Evolutionary conservation across 805 yeast species (phyloP).

Genomic region (Lachancea sp.): DNA sequence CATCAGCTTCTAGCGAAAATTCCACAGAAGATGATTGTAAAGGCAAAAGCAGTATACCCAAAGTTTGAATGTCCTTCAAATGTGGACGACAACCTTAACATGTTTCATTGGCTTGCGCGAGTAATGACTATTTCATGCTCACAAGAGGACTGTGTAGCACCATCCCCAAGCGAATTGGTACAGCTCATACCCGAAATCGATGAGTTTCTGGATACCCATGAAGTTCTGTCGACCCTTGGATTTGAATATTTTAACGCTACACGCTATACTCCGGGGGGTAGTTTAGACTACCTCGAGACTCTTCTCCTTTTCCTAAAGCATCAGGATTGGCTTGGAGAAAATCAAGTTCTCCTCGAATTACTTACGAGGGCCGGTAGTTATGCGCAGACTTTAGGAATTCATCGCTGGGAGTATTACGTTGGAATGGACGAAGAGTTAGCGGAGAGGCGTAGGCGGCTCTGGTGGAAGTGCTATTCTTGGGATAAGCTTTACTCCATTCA

Average conservation of each 20-base stretch:
- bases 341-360: conserved; percentile 7
- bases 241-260: conserved; percentile 8
- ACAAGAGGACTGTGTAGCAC: too few species aligned
- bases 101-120: conserved; percentile 10
- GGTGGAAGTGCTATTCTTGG: conserved; percentile 29
- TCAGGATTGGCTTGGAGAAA: conserved; percentile 25
- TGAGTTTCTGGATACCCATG: conserved; percentile 3
- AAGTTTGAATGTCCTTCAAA: neutral
- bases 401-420: conserved; percentile 33
- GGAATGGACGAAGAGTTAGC: conserved; percentile 29
- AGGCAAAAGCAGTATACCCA: conserved; percentile 1
- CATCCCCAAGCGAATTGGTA: too few species aligned
- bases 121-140: neutral
- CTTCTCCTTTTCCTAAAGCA: conserved; percentile 21
- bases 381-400: conserved; percentile 25
- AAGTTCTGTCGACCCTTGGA: conserved; percentile 7
- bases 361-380: conserved; percentile 16
- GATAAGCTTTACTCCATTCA: conserved; percentile 18
- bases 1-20: conserved; percentile 1
- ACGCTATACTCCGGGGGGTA: conserved; percentile 6
- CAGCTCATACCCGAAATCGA: neutral
- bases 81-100: neutral
- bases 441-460: conserved; percentile 24
- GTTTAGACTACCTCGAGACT: conserved; percentile 25
- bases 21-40: neutral